These are phyloP conservation scores for Cinchona pubescens DNA, from an alignment of 257 asterid genomes.

Conservation along the genomic window DNA sequence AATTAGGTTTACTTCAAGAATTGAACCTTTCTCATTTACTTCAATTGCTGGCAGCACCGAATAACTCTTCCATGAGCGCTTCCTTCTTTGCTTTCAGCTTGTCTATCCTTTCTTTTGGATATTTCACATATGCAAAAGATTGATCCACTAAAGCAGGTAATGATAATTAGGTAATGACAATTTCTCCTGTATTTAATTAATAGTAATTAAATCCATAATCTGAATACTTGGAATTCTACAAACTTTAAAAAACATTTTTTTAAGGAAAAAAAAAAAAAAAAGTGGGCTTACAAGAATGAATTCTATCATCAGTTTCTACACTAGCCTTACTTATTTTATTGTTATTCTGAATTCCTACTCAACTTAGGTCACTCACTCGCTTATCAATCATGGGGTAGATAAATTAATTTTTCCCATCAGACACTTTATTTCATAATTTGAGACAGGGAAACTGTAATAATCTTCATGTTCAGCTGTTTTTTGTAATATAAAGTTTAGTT, in stretches of 20 bases:
- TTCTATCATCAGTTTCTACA: no score
- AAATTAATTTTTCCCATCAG: no score
- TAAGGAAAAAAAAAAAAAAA: no score
- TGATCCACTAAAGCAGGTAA: constrained; percentile 8
- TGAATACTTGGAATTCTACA: background rate
- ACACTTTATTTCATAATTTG: no score
- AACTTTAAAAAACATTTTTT: no score
- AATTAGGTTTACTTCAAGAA: constrained; percentile 9
- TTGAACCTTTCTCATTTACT: constrained; percentile 16
- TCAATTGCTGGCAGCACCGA: background rate
- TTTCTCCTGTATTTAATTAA: constrained; percentile 6
- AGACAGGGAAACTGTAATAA: no score
- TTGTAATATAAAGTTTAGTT: no score
- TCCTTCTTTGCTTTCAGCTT: constrained; percentile 8
- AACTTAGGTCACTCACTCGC: no score
- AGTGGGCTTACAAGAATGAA: background rate
- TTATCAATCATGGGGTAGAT: no score
- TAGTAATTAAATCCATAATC: background rate
- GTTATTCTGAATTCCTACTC: no score
- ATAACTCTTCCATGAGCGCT: background rate
- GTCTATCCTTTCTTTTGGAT: constrained; percentile 11
- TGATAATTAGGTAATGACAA: background rate
- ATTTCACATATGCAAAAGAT: constrained; percentile 2
- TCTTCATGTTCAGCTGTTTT: no score
- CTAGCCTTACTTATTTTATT: no score